These are phyloP conservation scores for Monilinia vaccinii-corymbosi DNA, from an alignment of 2,329 filamentous ascomycete species.

Conservation along the genomic window DNA sequence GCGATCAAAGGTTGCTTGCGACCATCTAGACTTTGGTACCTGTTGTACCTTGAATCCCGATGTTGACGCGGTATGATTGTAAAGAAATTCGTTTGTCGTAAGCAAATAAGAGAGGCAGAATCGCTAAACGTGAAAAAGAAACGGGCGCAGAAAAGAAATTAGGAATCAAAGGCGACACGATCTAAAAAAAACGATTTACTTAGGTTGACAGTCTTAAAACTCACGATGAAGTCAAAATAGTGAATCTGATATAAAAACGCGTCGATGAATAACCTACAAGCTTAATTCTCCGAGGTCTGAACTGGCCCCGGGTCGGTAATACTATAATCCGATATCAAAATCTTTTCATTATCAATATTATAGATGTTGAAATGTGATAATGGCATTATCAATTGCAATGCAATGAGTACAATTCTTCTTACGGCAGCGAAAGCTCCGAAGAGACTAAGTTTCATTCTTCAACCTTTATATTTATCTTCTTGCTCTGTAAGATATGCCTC, in stretches of 20 bases:
- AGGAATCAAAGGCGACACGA: background rate
- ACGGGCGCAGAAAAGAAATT: background rate
- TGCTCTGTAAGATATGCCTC: slow-evolving; percentile 39
- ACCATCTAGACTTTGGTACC: background rate
- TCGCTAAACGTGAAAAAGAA: background rate
- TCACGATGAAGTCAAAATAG: background rate
- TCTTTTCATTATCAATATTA: background rate
- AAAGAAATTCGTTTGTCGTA: background rate
- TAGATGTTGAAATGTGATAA: background rate
- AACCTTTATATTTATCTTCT: slow-evolving; percentile 7
- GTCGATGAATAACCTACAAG: slow-evolving; percentile 1
- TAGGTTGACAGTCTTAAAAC: background rate
- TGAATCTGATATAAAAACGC: background rate
- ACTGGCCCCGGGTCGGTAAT: background rate
- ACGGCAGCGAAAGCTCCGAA: slow-evolving; percentile 12
- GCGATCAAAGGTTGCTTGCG: background rate
- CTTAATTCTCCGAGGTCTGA: background rate
- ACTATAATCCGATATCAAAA: slow-evolving; percentile 1
- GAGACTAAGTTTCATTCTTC: background rate
- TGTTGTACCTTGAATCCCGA: background rate
- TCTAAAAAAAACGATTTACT: background rate
- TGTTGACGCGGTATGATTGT: background rate
- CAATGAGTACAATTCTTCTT: slow-evolving; percentile 20
- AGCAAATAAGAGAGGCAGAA: background rate
- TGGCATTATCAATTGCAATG: slow-evolving; percentile 9